A percentile compares a stretch with the other conserved stretches of the same genome.
Conservation (phyloP, 306 rosid genomes). For the Lathyrus oleraceus region DNA sequence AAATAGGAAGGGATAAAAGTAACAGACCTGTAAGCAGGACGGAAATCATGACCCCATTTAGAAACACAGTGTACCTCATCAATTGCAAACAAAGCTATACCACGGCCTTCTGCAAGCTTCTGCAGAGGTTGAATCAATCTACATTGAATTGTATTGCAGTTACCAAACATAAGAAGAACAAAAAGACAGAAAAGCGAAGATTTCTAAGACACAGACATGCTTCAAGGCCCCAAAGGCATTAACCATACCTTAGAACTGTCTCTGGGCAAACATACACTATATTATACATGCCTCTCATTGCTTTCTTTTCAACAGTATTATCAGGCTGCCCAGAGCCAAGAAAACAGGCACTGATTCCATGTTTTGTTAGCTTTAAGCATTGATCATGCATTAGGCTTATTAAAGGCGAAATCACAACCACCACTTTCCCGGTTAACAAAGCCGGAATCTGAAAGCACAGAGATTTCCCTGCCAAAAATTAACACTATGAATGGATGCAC, state of each 20-base stretch:
- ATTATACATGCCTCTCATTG: constrained; percentile 78
- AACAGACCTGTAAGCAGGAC: constrained; percentile 86
- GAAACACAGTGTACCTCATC: constrained; percentile 98
- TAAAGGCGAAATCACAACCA: constrained; percentile 91
- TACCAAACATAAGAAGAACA: constrained; percentile 21
- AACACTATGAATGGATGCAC: constrained; percentile 23
- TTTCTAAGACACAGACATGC: not conserved
- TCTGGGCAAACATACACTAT: constrained; percentile 88
- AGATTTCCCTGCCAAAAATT: constrained; percentile 76
- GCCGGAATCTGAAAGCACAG: constrained; percentile 95
- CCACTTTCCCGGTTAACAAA: constrained; percentile 86
- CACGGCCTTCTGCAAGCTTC: constrained; percentile 68
- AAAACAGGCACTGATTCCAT: constrained; percentile 85
- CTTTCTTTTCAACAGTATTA: constrained; percentile 75
- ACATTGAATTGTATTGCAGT: constrained; percentile 28
- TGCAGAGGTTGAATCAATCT: constrained; percentile 83
- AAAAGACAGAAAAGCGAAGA: not conserved
- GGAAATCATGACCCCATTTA: constrained; percentile 96
- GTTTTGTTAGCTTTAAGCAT: constrained; percentile 74
- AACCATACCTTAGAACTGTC: constrained; percentile 75
- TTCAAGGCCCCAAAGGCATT: constrained; percentile 27
- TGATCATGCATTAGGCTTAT: constrained; percentile 98
- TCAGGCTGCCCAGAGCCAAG: constrained; percentile 98
- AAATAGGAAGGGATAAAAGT: constrained; percentile 8
- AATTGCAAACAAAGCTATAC: constrained; percentile 88